These are phyloP conservation scores for Parasitella parasitica DNA, from an alignment of 371 early-diverging fungal genomes.

Conservation along the genomic window DNA sequence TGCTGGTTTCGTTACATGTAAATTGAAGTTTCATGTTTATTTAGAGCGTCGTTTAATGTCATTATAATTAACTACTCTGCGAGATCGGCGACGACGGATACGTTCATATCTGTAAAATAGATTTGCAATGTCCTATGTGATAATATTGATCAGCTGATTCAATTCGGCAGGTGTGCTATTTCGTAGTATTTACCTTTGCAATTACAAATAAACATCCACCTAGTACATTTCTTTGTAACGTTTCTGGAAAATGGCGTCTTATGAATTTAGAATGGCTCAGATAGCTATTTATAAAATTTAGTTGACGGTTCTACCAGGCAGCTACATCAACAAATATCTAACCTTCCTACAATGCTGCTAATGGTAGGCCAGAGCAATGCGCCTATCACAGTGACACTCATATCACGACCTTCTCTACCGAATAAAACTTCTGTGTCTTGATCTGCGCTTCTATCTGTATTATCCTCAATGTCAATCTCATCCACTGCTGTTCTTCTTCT, in stretches of 20 bases:
- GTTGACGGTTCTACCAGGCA: background rate
- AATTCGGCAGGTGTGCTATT: background rate
- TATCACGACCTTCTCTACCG: conserved; percentile 26
- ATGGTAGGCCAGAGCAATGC: conserved; percentile 45
- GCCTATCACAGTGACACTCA: conserved; percentile 46
- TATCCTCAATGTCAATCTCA: background rate
- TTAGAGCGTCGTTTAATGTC: conserved; percentile 10
- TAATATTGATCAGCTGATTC: background rate
- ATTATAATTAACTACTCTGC: conserved; percentile 7
- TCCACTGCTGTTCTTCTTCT: conserved; percentile 15
- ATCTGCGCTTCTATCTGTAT: background rate
- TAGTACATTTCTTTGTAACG: conserved; percentile 51
- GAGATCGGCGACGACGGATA: conserved; percentile 11
- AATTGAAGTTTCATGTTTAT: conserved; percentile 1
- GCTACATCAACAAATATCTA: background rate
- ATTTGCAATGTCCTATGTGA: conserved; percentile 22
- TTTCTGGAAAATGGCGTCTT: conserved; percentile 43
- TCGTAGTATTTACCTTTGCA: conserved; percentile 29
- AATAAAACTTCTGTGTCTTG: conserved; percentile 20
- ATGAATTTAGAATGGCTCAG: conserved; percentile 38
- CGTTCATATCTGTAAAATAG: conserved; percentile 26
- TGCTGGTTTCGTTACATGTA: background rate
- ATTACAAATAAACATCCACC: conserved; percentile 57
- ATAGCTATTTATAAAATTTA: conserved; percentile 26
- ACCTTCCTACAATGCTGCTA: conserved; percentile 28